phyloP scores from a whole-genome alignment of 1,284 basidiomycete species.

The Rhodotorula sp. region DNA sequence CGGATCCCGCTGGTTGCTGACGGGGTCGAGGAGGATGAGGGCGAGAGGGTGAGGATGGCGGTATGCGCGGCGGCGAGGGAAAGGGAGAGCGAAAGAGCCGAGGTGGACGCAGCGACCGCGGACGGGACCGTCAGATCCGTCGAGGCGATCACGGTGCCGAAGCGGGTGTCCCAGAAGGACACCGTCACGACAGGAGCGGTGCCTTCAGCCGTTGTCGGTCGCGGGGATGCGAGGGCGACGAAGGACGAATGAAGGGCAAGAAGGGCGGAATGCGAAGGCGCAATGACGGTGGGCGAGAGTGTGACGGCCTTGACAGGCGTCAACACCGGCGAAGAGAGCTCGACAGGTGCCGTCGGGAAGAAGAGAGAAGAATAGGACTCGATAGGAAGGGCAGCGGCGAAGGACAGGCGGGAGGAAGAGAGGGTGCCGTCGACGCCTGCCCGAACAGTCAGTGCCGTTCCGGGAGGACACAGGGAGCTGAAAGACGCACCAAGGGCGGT shows the following conservation, averaged over 20 bases:
- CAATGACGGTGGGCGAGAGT: conserved; percentile 21
- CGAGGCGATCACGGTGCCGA: conserved; percentile 35
- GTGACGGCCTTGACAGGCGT: conserved; percentile 25
- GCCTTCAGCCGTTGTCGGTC: neutral
- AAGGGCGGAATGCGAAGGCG: conserved; percentile 12
- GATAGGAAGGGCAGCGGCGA: neutral
- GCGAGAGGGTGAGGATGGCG: conserved; percentile 26
- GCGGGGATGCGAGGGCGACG: conserved; percentile 24
- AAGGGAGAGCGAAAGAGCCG: conserved; percentile 18
- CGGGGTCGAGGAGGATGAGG: neutral
- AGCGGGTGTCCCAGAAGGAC: conserved; percentile 39
- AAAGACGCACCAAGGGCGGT: conserved; percentile 29
- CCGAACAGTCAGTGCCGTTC: neutral
- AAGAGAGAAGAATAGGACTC: conserved; percentile 35
- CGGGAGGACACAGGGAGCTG: neutral
- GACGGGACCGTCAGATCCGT: conserved; percentile 32
- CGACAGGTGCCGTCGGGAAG: conserved; percentile 15
- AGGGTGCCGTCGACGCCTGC: conserved; percentile 27
- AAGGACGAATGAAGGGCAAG: conserved; percentile 42
- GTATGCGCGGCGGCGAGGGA: conserved; percentile 17
- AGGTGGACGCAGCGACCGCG: conserved; percentile 21
- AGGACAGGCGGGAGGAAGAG: conserved; percentile 31
- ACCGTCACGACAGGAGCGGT: conserved; percentile 13
- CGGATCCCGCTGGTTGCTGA: conserved; percentile 9
- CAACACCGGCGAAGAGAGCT: conserved; percentile 9